Evolutionary conservation across 1,284 basidiomycete species (phyloP), one percentile per base, ranked within the genome.

Genomic region (Marasmius oreades): DNA sequence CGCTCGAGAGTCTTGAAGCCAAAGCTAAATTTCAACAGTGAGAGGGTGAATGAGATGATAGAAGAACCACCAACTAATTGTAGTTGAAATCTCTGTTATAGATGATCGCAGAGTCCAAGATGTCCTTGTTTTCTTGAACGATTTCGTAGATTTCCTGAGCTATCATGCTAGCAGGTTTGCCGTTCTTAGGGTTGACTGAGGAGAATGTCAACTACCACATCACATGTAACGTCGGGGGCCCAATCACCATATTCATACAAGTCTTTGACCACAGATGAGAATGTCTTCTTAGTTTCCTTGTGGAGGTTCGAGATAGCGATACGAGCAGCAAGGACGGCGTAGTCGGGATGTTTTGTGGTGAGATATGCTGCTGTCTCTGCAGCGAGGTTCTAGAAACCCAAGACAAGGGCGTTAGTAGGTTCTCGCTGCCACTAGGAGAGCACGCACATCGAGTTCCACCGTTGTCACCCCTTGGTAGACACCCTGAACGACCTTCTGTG

Each of bases 1-100:
- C 97, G 90, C 76, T 99, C 97, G 33, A 99, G 87, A 1, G 97
- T 99, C 76, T 99, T 99, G 86, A 99, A 99, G 24, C 96, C 96
- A 67, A 99, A 99, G 76, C 93, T 95, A 67, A 3, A 33, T 37
- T 48, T 2, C 42, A 2, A 34, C 26, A 22, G 58, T 60, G 23
- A 61, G 16, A 51, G 22, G n/a, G 43, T 12, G 46, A 12, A 18
- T 42, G n/a, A 18, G 36, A 31, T 23, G 18, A 20, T 16, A 50
- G 16, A 26, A 1, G 39, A 24, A 46, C 6, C 4, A 61, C 69
- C 8, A 60, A 93, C 92, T 78, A 96, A 73, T 95, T 95, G 77
- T 98, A 98, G 72, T 86, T 92, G 78, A 99, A 99, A 74, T 99
- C 96, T 52, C 97, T 93, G 69, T 97, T 91, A 74, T 97, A 98